phyloP scores from a whole-genome alignment of 75 land plant species.

The Pinus taeda region DNA sequence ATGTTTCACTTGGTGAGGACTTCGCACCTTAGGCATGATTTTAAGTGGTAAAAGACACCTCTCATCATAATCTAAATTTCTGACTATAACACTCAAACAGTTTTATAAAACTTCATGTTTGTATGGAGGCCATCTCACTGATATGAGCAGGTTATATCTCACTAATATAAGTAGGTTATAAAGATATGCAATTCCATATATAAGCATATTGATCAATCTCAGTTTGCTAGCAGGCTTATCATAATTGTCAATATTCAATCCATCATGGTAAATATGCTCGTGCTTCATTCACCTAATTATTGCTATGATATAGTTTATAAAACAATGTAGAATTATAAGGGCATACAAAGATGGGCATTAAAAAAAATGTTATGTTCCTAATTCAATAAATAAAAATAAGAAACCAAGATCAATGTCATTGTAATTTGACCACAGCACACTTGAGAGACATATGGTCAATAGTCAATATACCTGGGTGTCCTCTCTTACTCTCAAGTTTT shows the following conservation, averaged over 20 bases:
- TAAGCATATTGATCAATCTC: no score
- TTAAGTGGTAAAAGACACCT: no score
- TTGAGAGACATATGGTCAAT: neutral
- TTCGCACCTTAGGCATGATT: no score
- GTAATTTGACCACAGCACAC: neutral
- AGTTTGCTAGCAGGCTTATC: no score
- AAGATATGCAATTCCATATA: no score
- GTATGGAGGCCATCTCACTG: no score
- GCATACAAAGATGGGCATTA: neutral
- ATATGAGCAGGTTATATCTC: no score
- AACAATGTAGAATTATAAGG: neutral
- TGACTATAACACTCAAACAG: no score
- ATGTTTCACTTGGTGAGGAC: no score
- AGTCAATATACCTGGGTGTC: conserved; percentile 69
- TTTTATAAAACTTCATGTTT: no score
- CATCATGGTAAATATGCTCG: neutral
- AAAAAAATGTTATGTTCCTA: neutral
- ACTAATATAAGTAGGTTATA: no score
- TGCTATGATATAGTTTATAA: neutral
- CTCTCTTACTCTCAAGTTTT: conserved; percentile 88
- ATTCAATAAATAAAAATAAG: neutral
- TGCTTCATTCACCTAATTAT: neutral
- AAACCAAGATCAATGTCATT: neutral
- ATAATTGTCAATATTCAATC: neutral
- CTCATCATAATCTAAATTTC: no score